Conservation (phyloP, 768 basidiomycete species). For the Termitomyces heimii region DNA sequence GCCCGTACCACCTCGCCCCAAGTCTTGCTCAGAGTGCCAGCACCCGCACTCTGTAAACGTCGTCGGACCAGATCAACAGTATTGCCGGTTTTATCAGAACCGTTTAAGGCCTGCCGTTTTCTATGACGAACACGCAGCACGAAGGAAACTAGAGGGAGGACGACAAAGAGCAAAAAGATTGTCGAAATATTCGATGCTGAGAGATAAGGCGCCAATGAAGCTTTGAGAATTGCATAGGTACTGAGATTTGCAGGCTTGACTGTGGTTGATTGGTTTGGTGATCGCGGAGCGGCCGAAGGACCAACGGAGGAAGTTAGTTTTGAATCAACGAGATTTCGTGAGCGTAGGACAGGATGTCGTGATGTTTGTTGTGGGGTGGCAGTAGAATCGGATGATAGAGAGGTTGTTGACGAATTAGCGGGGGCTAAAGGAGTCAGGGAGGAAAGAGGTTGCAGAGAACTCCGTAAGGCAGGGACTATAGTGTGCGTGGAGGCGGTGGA, state of each 20-base stretch:
- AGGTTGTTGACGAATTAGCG: slow-evolving; percentile 28
- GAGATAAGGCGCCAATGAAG: slow-evolving; percentile 43
- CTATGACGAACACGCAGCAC: slow-evolving; percentile 45
- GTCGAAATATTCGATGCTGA: slow-evolving; percentile 42
- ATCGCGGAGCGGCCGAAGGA: slow-evolving; percentile 11
- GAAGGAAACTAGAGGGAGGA: slow-evolving; percentile 41
- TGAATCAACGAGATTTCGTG: slow-evolving; percentile 14
- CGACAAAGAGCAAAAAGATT: slow-evolving; percentile 39
- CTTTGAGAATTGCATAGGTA: slow-evolving; percentile 39
- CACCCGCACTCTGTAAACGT: slow-evolving; percentile 40
- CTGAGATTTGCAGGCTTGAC: slow-evolving; percentile 20
- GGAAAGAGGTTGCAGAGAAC: slow-evolving; percentile 17
- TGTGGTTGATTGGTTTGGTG: slow-evolving; percentile 13
- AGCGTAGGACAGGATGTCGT: slow-evolving; percentile 14
- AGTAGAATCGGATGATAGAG: slow-evolving; percentile 32
- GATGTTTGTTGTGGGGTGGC: slow-evolving; percentile 23
- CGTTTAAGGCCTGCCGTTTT: slow-evolving; percentile 23
- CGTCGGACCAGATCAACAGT: slow-evolving; percentile 56
- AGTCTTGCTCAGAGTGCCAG: slow-evolving; percentile 28
- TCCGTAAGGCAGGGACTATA: slow-evolving; percentile 44
- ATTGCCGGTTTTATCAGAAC: slow-evolving; percentile 18
- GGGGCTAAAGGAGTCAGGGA: slow-evolving; percentile 20
- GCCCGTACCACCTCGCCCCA: slow-evolving; percentile 50
- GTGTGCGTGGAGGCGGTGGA: slow-evolving; percentile 74
- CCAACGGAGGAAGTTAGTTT: slow-evolving; percentile 14